Evolutionary conservation across 306 rosid genomes (phyloP), one percentile per base, ranked within the genome.

Genomic region (Elaeagnus macrophylla): DNA sequence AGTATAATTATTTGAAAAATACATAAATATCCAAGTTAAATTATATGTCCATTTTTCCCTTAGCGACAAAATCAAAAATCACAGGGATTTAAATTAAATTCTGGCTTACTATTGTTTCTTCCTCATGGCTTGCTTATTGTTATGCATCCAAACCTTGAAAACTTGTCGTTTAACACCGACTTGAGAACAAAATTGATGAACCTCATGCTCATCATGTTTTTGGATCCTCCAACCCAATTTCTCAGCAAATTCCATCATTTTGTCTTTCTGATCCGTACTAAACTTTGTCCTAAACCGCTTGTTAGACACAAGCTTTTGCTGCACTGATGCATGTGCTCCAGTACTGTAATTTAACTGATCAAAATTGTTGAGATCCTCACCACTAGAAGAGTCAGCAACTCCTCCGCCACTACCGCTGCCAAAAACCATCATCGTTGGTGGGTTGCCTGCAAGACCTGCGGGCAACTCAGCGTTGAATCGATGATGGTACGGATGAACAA

Each of bases 91-190:
- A 25, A 25, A 25, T 25, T 2, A 25, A 25, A 25, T 25, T 25
- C 32, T 25, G 32, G 32, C 32, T 25, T 25, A 25, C 32, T 25
- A 25, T 68, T 76, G 70, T 17, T 83, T 77, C 69, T 87, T 89
- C 81, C 78, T 91, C 60, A 75, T 82, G 51, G 77, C 81, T 70
- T 82, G 95, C 60, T 87, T 88, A 72, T 91, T 91, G 54, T 93
- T 93, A 62, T 93, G 99, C 96, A 93, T 93, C 96, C 96, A 93
- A 20, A 93, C 95, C 82, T 87, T 93, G 72, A 93, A 84, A 65
- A 83, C 94, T 47, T 82, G 82, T 52, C 85, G 75, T 57, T 73
- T 82, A 37, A 93, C 72, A 6, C 90, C 95, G 6, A 77, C 63
- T 36, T 84, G 88, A 14, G 83, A 52, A 61, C 96, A 93, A 75